Evolutionary conservation across 192 early-diverging fungal species (phyloP).

Genomic region (Dissophora globulifera): DNA sequence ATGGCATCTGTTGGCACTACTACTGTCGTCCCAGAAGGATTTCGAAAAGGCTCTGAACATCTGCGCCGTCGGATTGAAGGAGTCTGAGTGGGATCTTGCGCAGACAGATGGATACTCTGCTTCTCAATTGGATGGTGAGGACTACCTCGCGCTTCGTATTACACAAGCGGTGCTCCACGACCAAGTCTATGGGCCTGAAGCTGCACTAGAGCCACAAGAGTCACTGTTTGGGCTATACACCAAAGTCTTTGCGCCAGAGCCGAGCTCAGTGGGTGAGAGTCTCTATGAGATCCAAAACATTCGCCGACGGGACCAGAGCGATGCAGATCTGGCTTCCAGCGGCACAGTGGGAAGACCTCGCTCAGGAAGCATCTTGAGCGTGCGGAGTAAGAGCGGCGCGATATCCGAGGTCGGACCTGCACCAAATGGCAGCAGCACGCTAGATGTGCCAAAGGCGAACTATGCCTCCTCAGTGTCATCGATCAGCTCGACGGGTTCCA

Average conservation of each 20-base stretch:
- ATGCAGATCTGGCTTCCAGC: neutral
- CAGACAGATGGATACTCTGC: slow-evolving; percentile 28
- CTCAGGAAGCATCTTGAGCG: slow-evolving; percentile 41
- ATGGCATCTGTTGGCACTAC: slow-evolving; percentile 79
- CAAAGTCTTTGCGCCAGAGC: slow-evolving; percentile 55
- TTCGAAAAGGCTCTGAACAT: slow-evolving; percentile 68
- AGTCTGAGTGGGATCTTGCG: slow-evolving; percentile 61
- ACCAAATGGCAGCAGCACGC: slow-evolving; percentile 19
- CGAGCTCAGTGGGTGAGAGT: slow-evolving; percentile 17
- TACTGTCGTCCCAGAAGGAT: slow-evolving; percentile 76
- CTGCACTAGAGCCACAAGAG: slow-evolving; percentile 63
- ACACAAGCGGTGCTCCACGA: slow-evolving; percentile 68
- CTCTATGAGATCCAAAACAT: slow-evolving; percentile 42
- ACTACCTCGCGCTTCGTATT: slow-evolving; percentile 68
- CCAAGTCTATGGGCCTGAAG: slow-evolving; percentile 61
- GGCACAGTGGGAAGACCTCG: slow-evolving; percentile 16
- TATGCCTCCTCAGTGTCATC: slow-evolving; percentile 55
- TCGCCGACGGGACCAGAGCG: slow-evolving; percentile 26
- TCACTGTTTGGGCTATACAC: slow-evolving; percentile 73
- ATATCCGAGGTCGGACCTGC: slow-evolving; percentile 33
- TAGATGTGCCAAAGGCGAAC: slow-evolving; percentile 51
- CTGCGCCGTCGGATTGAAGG: slow-evolving; percentile 70
- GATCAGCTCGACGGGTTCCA: slow-evolving; percentile 32
- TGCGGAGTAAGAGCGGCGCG: slow-evolving; percentile 23
- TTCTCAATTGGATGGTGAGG: slow-evolving; percentile 63